These are phyloP conservation scores for Euryodendron excelsum DNA, from an alignment of 148 eudicot genomes.

Conservation along the genomic window DNA sequence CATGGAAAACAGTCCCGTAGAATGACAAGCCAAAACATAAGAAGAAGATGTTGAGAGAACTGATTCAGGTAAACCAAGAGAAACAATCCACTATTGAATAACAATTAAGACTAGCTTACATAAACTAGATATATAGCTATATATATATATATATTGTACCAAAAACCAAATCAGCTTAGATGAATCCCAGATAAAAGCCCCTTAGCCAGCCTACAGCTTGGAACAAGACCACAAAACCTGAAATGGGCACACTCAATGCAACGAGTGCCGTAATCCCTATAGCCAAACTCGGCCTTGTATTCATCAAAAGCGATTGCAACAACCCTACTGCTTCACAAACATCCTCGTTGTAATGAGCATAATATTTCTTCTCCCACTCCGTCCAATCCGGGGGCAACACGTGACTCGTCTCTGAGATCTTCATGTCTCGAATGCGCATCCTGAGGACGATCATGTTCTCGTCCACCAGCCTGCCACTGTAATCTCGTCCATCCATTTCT, in stretches of 20 bases:
- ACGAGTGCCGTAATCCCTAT: conserved; percentile 33
- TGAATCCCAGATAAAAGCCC: background rate
- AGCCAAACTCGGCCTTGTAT: conserved; percentile 43
- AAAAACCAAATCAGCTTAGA: no score
- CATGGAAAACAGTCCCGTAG: no score
- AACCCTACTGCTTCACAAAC: conserved; percentile 36
- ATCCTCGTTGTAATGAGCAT: conserved; percentile 31
- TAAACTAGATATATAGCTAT: no score
- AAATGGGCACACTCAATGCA: conserved; percentile 36
- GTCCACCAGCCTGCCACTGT: no score
- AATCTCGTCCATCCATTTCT: no score
- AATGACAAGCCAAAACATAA: no score
- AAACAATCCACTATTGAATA: no score
- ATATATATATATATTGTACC: no score
- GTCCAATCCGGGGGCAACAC: conserved; percentile 49
- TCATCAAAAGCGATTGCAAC: conserved; percentile 37
- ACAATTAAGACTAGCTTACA: no score
- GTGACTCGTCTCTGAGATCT: conserved; percentile 32
- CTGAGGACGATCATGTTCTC: conserved; percentile 46
- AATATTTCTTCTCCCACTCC: conserved; percentile 54
- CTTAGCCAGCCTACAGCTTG: conserved; percentile 1
- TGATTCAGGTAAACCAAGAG: no score
- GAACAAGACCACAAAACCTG: conserved; percentile 26
- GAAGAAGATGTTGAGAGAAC: no score
- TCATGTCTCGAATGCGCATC: conserved; percentile 49